Base-by-base conservation (phyloP, 1,139 yeast genomes). In the Kurtzmaniella quercitrusa region DNA sequence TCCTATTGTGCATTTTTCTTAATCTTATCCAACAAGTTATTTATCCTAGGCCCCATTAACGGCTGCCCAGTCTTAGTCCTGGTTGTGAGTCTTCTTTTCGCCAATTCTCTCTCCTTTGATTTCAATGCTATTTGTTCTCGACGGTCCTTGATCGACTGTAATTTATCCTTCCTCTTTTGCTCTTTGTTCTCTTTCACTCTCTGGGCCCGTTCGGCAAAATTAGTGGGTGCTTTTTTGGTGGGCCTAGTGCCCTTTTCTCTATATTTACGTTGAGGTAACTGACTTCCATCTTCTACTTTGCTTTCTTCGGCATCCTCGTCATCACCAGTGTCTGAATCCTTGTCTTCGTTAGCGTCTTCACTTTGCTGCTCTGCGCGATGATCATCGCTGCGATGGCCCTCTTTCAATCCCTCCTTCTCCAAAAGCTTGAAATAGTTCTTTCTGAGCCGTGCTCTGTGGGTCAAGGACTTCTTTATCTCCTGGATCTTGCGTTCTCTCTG, bases 31-130 rank as follows among this genome's bases (percentile, higher is more conserved):
- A 91, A 70, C 38, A 91, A 68, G 52, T 82, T 79, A 47, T 81
- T 85, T 47, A 91, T 88, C 59, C 95, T 77, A 9, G 96, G 94
- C 0, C 89, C 96, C 95, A 91, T 88, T 41, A 79, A 63, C 2
- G 97, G 97, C 60, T 91, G 98, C 1, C 98, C 97, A 5, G 72
- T 62, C 50, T 72, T 72, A 1, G 96, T 90, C 47, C 71, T 81
- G 50, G 84, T 76, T 1, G 80, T 65, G 10, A 85, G 52, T 33
- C 65, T 67, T 46, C 76, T 77, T 49, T 79, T 75, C 54, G 75
- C 76, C 41, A 63, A 61, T 46, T 73, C 77, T 47, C 71, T 55
- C 45, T 63, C 61, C 46, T 51, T 48, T 41, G 59, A 50, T 38
- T 59, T 54, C 41, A 50, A 51, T 41, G 61, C 68, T 21, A 57